Evolutionary conservation across 495 filamentous ascomycete genomes (phyloP).

Genomic region (Gamarada debralockiae): DNA sequence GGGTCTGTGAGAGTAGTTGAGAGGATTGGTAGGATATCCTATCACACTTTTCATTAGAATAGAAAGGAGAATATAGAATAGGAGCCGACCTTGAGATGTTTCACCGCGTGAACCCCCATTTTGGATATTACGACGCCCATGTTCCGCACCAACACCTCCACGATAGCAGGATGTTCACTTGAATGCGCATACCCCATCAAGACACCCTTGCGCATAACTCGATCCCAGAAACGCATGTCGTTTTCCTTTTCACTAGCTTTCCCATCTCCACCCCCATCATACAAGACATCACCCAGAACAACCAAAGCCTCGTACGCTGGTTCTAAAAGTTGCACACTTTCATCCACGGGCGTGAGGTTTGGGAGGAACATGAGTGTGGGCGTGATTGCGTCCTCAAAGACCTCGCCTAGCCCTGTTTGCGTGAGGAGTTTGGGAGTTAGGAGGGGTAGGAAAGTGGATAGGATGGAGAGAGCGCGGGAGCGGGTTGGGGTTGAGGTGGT

Average conservation of each 20-base stretch:
- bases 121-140: constrained; percentile 48
- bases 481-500: constrained; percentile 56
- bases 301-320: constrained; percentile 66
- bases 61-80: not conserved
- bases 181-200: constrained; percentile 50
- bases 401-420: constrained; percentile 69
- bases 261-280: not conserved
- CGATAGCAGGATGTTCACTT: constrained; percentile 45
- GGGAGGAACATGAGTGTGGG: constrained; percentile 74
- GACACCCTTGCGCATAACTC: constrained; percentile 52
- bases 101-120: constrained; percentile 66
- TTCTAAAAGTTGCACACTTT: constrained; percentile 60
- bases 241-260: constrained; percentile 3
- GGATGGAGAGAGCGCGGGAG: constrained; percentile 53
- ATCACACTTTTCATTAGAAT: constrained; percentile 21
- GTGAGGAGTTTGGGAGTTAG: constrained; percentile 53
- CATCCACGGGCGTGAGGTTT: constrained; percentile 67
- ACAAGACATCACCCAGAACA: constrained; percentile 48
- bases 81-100: constrained; percentile 58
- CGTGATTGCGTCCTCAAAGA: constrained; percentile 76
- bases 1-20: constrained; percentile 63
- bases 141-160: constrained; percentile 54
- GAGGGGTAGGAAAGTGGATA: constrained; percentile 57
- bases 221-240: constrained; percentile 35
- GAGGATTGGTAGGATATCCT: constrained; percentile 64